phyloP scores from a whole-genome alignment of 176 grass and related monocot genomes.

The Hsuehochloa calcarea region DNA sequence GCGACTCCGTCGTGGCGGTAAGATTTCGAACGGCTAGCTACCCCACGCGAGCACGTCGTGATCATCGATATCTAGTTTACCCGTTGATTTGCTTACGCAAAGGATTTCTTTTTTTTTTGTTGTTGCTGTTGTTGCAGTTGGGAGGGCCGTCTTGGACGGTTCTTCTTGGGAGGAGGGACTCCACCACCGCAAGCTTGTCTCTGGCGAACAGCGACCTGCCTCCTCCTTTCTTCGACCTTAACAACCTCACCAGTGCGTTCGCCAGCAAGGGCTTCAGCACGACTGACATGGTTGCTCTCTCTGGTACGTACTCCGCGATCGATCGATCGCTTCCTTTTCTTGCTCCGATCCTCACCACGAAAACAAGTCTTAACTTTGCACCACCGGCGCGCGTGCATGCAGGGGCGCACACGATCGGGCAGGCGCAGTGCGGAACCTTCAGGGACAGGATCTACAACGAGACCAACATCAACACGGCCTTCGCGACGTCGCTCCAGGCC shows the following conservation, averaged over 20 bases:
- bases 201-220: slow-evolving; percentile 52
- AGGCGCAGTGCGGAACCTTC: slow-evolving; percentile 55
- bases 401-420: slow-evolving; percentile 76
- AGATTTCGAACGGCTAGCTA: not conserved
- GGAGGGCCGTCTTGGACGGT: slow-evolving; percentile 57
- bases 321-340: no score
- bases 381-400: not conserved
- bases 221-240: slow-evolving; percentile 31
- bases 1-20: slow-evolving; percentile 76
- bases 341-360: not conserved
- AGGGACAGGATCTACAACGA: slow-evolving; percentile 55
- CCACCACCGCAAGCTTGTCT: slow-evolving; percentile 16
- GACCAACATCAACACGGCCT: slow-evolving; percentile 40
- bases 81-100: not conserved
- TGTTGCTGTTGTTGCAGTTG: slow-evolving; percentile 10
- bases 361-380: not conserved
- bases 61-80: not conserved
- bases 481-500: slow-evolving; percentile 33
- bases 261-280: slow-evolving; percentile 40
- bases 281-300: slow-evolving; percentile 69
- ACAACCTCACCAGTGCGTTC: slow-evolving; percentile 28
- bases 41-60: no score
- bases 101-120: not conserved
- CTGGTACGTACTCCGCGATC: slow-evolving; percentile 23
- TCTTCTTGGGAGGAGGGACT: slow-evolving; percentile 43